Conservation (phyloP, 1,284 basidiomycete genomes). For the Cryptococcus jaspeensis region DNA sequence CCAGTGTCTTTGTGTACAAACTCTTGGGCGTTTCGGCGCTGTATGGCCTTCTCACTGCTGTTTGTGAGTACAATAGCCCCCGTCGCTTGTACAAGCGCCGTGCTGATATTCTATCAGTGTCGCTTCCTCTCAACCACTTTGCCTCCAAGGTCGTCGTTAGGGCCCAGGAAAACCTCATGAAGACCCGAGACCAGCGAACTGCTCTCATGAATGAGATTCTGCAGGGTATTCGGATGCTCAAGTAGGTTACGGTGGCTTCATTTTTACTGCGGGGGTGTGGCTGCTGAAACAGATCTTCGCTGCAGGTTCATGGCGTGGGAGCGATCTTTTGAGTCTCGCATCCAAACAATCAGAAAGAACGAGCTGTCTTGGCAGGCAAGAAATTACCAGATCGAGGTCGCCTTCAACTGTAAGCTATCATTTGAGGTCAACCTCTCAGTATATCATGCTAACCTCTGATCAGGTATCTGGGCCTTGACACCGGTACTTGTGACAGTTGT, state of each 20-base stretch:
- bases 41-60: conserved; percentile 76
- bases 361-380: conserved; percentile 79
- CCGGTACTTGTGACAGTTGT: conserved; percentile 51
- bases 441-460: background rate
- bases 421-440: too few relatives aligned
- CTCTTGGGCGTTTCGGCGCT: conserved; percentile 69
- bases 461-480: conserved; percentile 62
- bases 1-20: conserved; percentile 73
- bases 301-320: conserved; percentile 86
- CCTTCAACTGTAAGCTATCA: conserved; percentile 60
- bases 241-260: conserved; percentile 54
- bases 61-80: conserved; percentile 43
- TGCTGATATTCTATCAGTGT: conserved; percentile 53
- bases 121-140: conserved; percentile 82
- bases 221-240: conserved; percentile 89
- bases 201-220: conserved; percentile 91
- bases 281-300: background rate
- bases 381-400: conserved; percentile 80
- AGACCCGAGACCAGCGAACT: conserved; percentile 83
- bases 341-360: conserved; percentile 69
- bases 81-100: background rate
- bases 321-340: conserved; percentile 75
- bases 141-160: conserved; percentile 80
- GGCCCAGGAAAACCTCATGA: conserved; percentile 87
- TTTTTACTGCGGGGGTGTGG: background rate